phyloP scores from a whole-genome alignment of 352 stramenopile genomes.

The Vaucheria bursata region DNA sequence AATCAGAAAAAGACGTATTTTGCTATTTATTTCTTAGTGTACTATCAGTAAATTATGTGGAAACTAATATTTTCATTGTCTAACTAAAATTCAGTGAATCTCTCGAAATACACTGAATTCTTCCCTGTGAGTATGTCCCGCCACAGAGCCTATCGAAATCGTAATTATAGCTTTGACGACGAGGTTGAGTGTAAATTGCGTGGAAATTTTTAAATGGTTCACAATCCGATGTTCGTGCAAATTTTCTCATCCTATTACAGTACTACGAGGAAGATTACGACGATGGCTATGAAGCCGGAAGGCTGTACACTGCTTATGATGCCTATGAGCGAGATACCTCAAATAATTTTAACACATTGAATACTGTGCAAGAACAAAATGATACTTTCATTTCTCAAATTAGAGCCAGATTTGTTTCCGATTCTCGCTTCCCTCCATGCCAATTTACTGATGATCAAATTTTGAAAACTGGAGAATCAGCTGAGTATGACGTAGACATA shows the following conservation, averaged over 20 bases:
- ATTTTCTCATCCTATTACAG: background rate
- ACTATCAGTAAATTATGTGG: too few relatives aligned
- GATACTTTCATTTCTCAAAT: too few relatives aligned
- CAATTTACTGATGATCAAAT: background rate
- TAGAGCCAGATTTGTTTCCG: too few relatives aligned
- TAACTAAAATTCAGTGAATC: too few relatives aligned
- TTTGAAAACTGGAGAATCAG: background rate
- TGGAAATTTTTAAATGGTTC: background rate
- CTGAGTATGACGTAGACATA: background rate
- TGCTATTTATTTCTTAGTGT: too few relatives aligned
- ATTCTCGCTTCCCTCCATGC: too few relatives aligned
- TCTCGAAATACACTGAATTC: too few relatives aligned
- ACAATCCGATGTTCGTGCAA: background rate
- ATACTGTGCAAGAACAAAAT: too few relatives aligned
- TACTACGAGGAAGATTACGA: slow-evolving; percentile 4
- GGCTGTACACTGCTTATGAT: slow-evolving; percentile 1
- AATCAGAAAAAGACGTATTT: too few relatives aligned
- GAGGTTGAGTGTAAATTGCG: background rate
- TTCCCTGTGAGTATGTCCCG: slow-evolving; percentile 19
- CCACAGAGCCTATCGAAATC: slow-evolving; percentile 14
- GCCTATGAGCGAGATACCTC: background rate
- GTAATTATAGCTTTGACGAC: slow-evolving; percentile 19
- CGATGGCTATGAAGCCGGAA: background rate
- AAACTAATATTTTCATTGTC: too few relatives aligned
- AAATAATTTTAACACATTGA: too few relatives aligned